Evolutionary conservation across 768 basidiomycete species (phyloP).

Genomic region (Vararia minispora): DNA sequence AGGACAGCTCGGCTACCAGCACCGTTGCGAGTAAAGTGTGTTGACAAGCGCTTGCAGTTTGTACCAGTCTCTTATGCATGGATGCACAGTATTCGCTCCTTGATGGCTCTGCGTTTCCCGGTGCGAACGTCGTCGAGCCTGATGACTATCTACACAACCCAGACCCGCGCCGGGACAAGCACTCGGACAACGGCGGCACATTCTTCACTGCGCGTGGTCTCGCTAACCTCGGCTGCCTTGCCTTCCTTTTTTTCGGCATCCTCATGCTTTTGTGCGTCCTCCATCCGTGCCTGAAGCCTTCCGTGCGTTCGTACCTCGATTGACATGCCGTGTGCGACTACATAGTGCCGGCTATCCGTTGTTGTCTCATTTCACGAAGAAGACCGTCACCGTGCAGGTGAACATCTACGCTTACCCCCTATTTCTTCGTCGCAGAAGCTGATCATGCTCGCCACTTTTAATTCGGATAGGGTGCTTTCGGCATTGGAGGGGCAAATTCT

Average conservation of each 20-base stretch:
- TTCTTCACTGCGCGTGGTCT: slow-evolving; percentile 51
- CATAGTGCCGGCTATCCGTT: slow-evolving; percentile 34
- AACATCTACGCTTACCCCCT: too few relatives aligned
- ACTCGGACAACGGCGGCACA: slow-evolving; percentile 29
- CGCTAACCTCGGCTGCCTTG: slow-evolving; percentile 61
- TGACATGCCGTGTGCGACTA: neutral
- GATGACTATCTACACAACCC: slow-evolving; percentile 21
- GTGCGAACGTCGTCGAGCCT: slow-evolving; percentile 16
- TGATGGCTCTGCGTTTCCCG: slow-evolving; percentile 18
- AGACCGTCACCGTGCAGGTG: slow-evolving; percentile 18
- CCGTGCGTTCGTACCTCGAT: neutral
- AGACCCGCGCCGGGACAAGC: slow-evolving; percentile 15
- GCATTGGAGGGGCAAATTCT: slow-evolving; percentile 33
- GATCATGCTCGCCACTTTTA: slow-evolving; percentile 38
- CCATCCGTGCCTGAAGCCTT: too few relatives aligned
- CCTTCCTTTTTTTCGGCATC: slow-evolving; percentile 36
- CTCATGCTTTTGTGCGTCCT: slow-evolving; percentile 48
- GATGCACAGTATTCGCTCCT: too few relatives aligned
- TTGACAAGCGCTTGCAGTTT: too few relatives aligned
- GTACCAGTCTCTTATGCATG: too few relatives aligned
- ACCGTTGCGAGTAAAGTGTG: too few relatives aligned
- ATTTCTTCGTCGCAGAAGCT: slow-evolving; percentile 24
- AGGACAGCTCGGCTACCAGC: too few relatives aligned
- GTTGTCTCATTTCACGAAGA: slow-evolving; percentile 25
- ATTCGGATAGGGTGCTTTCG: slow-evolving; percentile 35